Evolutionary conservation across 2,329 filamentous ascomycete genomes (phyloP), one percentile per base, ranked within the genome.

Genomic region (Penicillium sp.): DNA sequence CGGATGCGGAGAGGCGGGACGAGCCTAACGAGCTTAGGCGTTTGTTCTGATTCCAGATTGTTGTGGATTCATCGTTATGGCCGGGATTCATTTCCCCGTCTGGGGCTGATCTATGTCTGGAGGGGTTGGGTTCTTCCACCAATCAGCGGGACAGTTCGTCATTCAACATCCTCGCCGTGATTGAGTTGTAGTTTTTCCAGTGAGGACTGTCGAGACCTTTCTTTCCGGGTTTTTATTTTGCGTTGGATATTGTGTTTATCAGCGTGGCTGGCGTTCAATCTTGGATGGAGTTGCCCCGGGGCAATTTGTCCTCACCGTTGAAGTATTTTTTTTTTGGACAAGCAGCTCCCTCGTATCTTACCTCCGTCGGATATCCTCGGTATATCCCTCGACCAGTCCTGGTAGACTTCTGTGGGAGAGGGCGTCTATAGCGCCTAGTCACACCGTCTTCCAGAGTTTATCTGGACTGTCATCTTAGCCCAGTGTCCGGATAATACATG

Each of bases 51-150:
- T 18, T 56, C 5, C 20, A 26, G 18, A 32, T 9, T 14, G n/a
- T 18, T 4, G 7, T 16, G 16, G 16, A 10, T 14, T 16, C 16
- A n/a, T 16, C 31, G 34, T 22, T 37, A 11, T 54, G 50, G 37
- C 6, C 40, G 61, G 61, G 35, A 29, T 46, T 26, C 29, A 56
- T 57, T 60, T 39, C 34, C 43, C 59, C 59, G 56, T 62, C 46
- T 61, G 57, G 46, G 49, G 54, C 37, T 60, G 55, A 57, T 57
- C 48, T 57, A 29, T 49, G 48, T 52, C 37, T 44, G 53, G 42
- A 40, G 37, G 37, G 8, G 18, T 43, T 16, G 24, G 26, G 50
- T 53, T 63, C 48, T 61, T 65, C 63, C 63, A 65, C 63, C 63
- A 64, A 65, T 65, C 57, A 54, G 40, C 37, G 9, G n/a, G 7